Evolutionary conservation across 2,329 filamentous ascomycete genomes (phyloP), one percentile per base, ranked within the genome.

Genomic region (Epichloe hybrida): DNA sequence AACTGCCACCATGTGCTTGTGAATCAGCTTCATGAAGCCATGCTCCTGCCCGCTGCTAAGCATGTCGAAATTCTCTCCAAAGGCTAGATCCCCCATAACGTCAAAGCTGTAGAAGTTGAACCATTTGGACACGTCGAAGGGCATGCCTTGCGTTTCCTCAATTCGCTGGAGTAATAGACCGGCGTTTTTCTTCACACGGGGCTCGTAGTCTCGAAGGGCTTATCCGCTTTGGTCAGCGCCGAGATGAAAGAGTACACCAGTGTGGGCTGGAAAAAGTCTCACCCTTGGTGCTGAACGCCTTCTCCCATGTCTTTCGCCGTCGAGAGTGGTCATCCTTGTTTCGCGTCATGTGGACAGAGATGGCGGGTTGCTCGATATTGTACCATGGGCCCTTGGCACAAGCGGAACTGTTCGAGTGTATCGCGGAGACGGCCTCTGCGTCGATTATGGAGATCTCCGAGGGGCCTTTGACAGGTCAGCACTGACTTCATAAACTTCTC

Each of bases 81-180:
- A 71, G 4, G 64, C 68, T 38, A 72, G 56, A 46, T 71, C 65
- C 2, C 66, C 68, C 69, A 71, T 69, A 5, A 70, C 60, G 20
- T 70, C 68, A 39, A 69, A 69, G 21, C 61, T 61, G 48, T 64
- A 66, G 43, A 65, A 66, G 49, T 61, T 64, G 46, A 64, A 62
- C 63, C 64, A 67, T 4, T 58, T 53, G 0, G 64, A 57, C 4
- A 60, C 58, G 39, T 70, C 56, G 5, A 68, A 50, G 0, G 58
- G 50, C 5, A 49, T 48, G 1, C 60, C 59, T 9, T 57, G 47
- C 4, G 58, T 37, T 7, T 52, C 48, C 11, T 59, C 47, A 13
- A 66, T 56, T 17, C 59, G 52, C 5, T 3, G 21, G 6, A 48
- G 36, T 9, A 48, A n/a, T 5, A 34, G 0, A 1, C 2, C 3